phyloP scores from a whole-genome alignment of 495 filamentous ascomycete species.

The Tetracladium setigerum region DNA sequence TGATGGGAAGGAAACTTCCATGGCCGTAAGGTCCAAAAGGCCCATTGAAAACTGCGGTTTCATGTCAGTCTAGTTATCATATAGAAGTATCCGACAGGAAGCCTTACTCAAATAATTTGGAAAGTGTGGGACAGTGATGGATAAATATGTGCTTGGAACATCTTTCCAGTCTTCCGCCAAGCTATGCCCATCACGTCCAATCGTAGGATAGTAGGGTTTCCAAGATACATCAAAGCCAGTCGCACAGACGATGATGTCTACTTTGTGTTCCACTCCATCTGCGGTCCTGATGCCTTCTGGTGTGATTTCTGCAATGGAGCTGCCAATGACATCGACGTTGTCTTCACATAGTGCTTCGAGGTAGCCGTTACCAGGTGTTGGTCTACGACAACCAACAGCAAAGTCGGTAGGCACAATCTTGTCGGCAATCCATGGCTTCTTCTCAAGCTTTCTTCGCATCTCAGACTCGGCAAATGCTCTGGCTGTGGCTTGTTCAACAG shows the following conservation, averaged over 20 bases:
- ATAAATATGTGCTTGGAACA: constrained; percentile 57
- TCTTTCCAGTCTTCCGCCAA: constrained; percentile 40
- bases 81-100: too few relatives aligned
- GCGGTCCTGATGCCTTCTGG: constrained; percentile 46
- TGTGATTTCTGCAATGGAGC: constrained; percentile 49
- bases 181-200: constrained; percentile 40
- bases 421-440: not conserved
- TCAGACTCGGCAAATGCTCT: not conserved
- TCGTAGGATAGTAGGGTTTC: constrained; percentile 49
- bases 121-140: constrained; percentile 50
- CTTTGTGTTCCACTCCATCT: constrained; percentile 41
- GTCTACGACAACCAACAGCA: constrained; percentile 58
- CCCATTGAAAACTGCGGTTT: constrained; percentile 46
- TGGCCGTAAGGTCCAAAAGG: constrained; percentile 47
- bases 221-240: constrained; percentile 57
- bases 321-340: constrained; percentile 53
- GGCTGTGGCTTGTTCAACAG: constrained; percentile 42
- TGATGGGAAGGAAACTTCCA: constrained; percentile 41
- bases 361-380: constrained; percentile 63
- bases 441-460: constrained; percentile 1
- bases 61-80: too few relatives aligned
- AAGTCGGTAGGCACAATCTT: constrained; percentile 40
- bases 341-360: constrained; percentile 55
- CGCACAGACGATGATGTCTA: constrained; percentile 58
- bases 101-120: constrained; percentile 61